phyloP scores from a whole-genome alignment of 257 asterid species.

The Salvia miltiorrhiza region DNA sequence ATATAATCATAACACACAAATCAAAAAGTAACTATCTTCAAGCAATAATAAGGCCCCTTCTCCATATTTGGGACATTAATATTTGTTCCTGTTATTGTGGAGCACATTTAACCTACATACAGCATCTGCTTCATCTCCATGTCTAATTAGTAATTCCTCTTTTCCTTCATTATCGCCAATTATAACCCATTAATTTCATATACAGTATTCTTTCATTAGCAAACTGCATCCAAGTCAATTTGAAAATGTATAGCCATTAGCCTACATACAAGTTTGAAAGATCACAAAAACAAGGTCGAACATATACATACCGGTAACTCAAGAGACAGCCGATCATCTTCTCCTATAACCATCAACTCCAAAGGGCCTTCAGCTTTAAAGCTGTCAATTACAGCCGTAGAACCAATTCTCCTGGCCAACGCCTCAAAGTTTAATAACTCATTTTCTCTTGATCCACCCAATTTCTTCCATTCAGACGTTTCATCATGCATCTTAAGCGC shows the following conservation, averaged over 20 bases:
- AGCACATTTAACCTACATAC: neutral
- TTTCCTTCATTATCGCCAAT: neutral
- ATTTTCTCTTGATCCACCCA: slow-evolving; percentile 25
- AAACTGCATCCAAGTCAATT: neutral
- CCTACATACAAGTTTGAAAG: neutral
- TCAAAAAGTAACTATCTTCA: neutral
- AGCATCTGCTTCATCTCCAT: neutral
- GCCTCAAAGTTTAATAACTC: slow-evolving; percentile 44
- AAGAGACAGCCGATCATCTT: slow-evolving; percentile 46
- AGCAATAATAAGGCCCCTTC: neutral
- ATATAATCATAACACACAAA: neutral
- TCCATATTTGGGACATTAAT: neutral
- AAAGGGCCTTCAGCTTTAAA: slow-evolving; percentile 69
- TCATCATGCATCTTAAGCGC: slow-evolving; percentile 54
- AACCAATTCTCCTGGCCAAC: slow-evolving; percentile 40
- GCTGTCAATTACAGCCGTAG: slow-evolving; percentile 42
- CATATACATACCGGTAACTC: slow-evolving; percentile 52
- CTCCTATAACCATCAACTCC: slow-evolving; percentile 49
- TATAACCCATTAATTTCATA: neutral
- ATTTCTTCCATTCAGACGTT: slow-evolving; percentile 50
- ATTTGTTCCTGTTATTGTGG: neutral
- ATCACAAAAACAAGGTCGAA: neutral
- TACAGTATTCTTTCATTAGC: neutral
- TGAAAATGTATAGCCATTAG: neutral
- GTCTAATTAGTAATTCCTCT: neutral